Evolutionary conservation across 2,329 filamentous ascomycete species (phyloP), one percentile per base, ranked within the genome.

Genomic region (Epichloe sp.): DNA sequence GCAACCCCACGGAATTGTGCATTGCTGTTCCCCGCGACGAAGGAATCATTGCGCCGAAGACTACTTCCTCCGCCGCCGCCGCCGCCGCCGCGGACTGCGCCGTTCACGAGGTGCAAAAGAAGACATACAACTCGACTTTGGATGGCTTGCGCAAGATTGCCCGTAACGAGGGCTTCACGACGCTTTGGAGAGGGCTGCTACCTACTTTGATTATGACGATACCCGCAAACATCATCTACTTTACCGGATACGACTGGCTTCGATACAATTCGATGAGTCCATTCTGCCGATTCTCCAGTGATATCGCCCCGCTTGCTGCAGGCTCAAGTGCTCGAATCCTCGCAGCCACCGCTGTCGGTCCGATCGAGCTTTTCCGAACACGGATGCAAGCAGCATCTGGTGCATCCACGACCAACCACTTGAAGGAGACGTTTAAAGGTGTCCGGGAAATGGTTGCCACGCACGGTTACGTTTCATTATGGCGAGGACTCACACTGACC

Each of bases 221-320:
- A 5, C 93, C 93, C 0, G 88, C 83, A 26, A 98, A 98, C 65
- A 93, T 98, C 58, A 97, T 98, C 57, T 98, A 98, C 69, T 96
- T 97, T 62, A 94, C 93, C 12, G 93, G 93, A 40, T 98, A 98
- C 68, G 93, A 98, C 63, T 96, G 89, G 85, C 67, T 98, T 53
- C 83, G 93, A 37, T 86, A 78, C 56, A 85, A 87, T 60, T 71
- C 74, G 1, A 71, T 70, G 42, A 95, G 87, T 58, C 90, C 89
- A 0, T 78, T 97, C 55, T 77, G 76, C 37, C 74, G 72, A 42
- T 58, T 76, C 19, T 77, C 78, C 14, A 86, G 91, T 57, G 76
- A 79, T 8, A 88, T 87, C 58, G 82, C 86, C 5, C 89, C 93
- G 0, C 75, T 98, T 1, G 74, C 86, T 1, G 88, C 88, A 3